These are phyloP conservation scores for Mycena belliarum DNA, from an alignment of 768 basidiomycete genomes.

Conservation along the genomic window DNA sequence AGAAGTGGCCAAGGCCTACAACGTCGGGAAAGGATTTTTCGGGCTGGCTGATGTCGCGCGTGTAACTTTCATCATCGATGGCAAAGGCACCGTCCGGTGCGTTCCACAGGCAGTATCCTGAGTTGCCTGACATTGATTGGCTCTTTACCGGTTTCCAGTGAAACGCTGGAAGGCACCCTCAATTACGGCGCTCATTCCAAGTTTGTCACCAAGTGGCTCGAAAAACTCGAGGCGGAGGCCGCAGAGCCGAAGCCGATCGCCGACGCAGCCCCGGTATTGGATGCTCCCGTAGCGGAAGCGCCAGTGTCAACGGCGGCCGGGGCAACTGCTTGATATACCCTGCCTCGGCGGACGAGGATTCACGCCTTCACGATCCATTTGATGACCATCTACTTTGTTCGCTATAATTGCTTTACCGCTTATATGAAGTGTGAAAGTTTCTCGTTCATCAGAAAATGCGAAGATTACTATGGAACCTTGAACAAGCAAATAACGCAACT, in stretches of 20 bases:
- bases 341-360: not conserved
- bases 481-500: too few species aligned
- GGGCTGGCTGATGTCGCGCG: slow-evolving; percentile 62
- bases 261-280: not conserved
- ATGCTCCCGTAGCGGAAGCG: not conserved
- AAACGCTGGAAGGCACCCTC: slow-evolving; percentile 58
- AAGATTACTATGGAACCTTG: too few species aligned
- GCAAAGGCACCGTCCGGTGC: slow-evolving; percentile 65
- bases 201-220: slow-evolving; percentile 71
- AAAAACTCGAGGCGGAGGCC: slow-evolving; percentile 47
- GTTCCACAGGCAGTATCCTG: too few species aligned
- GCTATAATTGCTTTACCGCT: slow-evolving; percentile 4
- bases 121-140: not conserved
- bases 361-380: not conserved
- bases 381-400: slow-evolving; percentile 12
- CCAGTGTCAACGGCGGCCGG: not conserved
- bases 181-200: slow-evolving; percentile 67
- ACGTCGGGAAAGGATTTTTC: slow-evolving; percentile 65
- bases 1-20: slow-evolving; percentile 61
- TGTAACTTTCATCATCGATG: slow-evolving; percentile 77
- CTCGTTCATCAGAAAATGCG: too few species aligned
- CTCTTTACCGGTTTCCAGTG: too few species aligned
- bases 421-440: too few species aligned
- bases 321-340: not conserved
- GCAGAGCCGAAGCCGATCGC: slow-evolving; percentile 6